Evolutionary conservation across 2,329 filamentous ascomycete genomes (phyloP).

Genomic region (Gnomoniopsis sp.): DNA sequence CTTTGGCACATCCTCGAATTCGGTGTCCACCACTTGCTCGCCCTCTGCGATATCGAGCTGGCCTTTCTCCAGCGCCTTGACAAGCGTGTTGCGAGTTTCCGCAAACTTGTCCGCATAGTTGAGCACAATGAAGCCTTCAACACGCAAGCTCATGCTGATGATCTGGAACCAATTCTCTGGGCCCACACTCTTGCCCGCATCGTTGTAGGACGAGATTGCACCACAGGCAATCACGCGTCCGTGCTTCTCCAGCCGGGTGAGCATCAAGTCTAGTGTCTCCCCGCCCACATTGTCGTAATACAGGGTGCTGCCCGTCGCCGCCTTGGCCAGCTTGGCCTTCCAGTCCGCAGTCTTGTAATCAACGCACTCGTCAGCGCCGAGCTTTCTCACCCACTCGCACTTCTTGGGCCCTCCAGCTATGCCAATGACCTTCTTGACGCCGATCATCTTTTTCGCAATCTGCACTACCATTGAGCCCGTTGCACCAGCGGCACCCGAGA

Average conservation of each 20-base stretch:
- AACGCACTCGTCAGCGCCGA: conserved; percentile 51
- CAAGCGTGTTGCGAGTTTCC: conserved; percentile 23
- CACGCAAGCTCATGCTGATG: conserved; percentile 35
- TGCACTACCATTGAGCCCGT: conserved; percentile 48
- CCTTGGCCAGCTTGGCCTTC: conserved; percentile 37
- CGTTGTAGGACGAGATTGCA: conserved; percentile 39
- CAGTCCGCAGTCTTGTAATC: conserved; percentile 51
- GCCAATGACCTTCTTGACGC: conserved; percentile 46
- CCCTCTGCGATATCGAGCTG: conserved; percentile 17
- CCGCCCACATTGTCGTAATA: conserved; percentile 51
- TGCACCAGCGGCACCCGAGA: conserved; percentile 45
- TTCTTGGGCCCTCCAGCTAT: conserved; percentile 51
- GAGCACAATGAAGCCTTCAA: conserved; percentile 41
- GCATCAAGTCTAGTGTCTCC: conserved; percentile 42
- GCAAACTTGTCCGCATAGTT: conserved; percentile 32
- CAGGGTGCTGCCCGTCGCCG: conserved; percentile 45
- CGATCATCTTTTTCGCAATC: conserved; percentile 46
- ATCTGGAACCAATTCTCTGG: conserved; percentile 42
- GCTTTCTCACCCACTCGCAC: conserved; percentile 45
- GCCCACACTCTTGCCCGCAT: conserved; percentile 24
- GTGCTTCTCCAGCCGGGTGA: conserved; percentile 36
- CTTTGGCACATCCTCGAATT: conserved; percentile 27
- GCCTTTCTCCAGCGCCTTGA: conserved; percentile 23
- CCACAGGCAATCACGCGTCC: conserved; percentile 42
- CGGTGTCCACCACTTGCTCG: conserved; percentile 26